Evolutionary conservation across 2,329 filamentous ascomycete species (phyloP).

Genomic region (Aspergillus candidus): DNA sequence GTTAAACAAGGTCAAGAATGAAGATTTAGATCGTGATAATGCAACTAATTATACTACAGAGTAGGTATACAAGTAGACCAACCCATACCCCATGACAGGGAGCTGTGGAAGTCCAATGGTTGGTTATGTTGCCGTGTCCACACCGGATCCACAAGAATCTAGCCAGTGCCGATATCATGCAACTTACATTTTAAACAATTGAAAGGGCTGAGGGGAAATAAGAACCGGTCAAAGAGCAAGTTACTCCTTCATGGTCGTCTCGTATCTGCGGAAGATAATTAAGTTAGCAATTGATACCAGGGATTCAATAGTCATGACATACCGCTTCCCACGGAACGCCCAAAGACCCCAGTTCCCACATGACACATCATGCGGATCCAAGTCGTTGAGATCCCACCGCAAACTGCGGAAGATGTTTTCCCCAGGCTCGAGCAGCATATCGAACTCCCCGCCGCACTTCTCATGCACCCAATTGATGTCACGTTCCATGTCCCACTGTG

Average conservation of each 20-base stretch:
- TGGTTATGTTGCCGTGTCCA: no score
- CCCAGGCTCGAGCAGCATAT: conserved; percentile 82
- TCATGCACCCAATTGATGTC: conserved; percentile 87
- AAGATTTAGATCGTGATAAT: no score
- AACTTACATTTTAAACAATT: background rate
- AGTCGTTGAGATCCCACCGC: conserved; percentile 93
- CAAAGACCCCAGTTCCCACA: conserved; percentile 97
- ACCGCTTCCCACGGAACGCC: conserved; percentile 97
- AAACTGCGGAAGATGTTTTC: conserved; percentile 92
- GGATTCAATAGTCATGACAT: conserved; percentile 28
- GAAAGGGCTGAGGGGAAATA: background rate
- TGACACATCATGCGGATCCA: conserved; percentile 88
- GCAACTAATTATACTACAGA: no score
- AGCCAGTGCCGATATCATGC: no score
- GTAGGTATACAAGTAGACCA: no score
- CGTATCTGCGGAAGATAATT: conserved; percentile 26
- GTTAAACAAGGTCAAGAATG: no score
- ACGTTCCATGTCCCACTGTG: conserved; percentile 86
- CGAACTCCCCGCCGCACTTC: conserved; percentile 82
- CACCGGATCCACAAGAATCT: no score
- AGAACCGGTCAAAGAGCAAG: background rate
- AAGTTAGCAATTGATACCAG: conserved; percentile 4
- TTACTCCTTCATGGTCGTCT: conserved; percentile 31
- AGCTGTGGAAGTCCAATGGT: no score
- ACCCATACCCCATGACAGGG: background rate